A percentile compares a stretch with the other conserved stretches of the same genome.
Evolutionary conservation across 352 stramenopile species (phyloP).

Genomic region (Phytophthora foliorum): DNA sequence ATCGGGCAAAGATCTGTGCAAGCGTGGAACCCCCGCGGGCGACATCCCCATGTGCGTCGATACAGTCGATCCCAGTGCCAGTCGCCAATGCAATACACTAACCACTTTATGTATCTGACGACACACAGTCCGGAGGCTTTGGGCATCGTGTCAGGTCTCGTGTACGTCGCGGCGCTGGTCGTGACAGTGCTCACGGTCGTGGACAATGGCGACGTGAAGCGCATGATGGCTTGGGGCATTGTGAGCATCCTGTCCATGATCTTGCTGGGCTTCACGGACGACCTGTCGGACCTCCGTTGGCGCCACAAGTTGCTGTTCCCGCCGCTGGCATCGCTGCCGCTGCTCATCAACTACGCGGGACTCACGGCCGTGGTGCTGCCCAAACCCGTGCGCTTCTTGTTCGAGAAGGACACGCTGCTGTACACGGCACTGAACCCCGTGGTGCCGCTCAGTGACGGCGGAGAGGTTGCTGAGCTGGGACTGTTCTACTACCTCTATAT

Average conservation of each 20-base stretch:
- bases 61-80: neutral
- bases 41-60: constrained; percentile 88
- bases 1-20: constrained; percentile 94
- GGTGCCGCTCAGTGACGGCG: constrained; percentile 77
- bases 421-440: constrained; percentile 70
- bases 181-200: constrained; percentile 78
- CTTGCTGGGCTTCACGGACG: constrained; percentile 94
- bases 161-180: constrained; percentile 84
- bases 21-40: constrained; percentile 87
- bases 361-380: constrained; percentile 96
- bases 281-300: constrained; percentile 96
- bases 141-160: constrained; percentile 87
- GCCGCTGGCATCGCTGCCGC: constrained; percentile 95
- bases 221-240: constrained; percentile 87
- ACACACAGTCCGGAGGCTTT: constrained; percentile 81
- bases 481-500: constrained; percentile 98
- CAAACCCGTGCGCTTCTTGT: constrained; percentile 83
- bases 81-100: neutral
- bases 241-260: constrained; percentile 93
- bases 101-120: neutral
- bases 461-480: constrained; percentile 94
- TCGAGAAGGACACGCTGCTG: constrained; percentile 68
- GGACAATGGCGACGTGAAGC: constrained; percentile 70
- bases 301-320: constrained; percentile 98
- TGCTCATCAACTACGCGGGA: constrained; percentile 97